phyloP scores from a whole-genome alignment of 1,284 basidiomycete genomes.

The Fomes fomentarius region DNA sequence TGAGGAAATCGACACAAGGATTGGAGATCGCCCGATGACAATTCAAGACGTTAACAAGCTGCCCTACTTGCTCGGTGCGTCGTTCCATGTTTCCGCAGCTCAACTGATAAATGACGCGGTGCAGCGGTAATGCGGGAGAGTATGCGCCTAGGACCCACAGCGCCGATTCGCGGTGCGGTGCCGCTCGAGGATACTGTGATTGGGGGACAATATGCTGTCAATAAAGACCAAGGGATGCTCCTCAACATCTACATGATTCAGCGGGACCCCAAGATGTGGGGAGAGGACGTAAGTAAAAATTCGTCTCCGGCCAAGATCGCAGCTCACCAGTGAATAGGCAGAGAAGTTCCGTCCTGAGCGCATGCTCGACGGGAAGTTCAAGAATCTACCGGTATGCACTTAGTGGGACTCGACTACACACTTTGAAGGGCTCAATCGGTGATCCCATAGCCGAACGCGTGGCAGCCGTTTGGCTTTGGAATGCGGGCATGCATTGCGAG shows the following conservation, averaged over 20 bases:
- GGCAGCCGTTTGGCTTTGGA: conserved; percentile 49
- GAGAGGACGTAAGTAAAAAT: conserved; percentile 44
- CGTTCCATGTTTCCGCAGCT: too few species aligned
- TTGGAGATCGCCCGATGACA: conserved; percentile 40
- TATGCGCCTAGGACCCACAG: conserved; percentile 47
- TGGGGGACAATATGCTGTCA: conserved; percentile 42
- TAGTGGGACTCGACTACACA: too few species aligned
- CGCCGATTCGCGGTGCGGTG: conserved; percentile 36
- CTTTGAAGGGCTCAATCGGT: too few species aligned
- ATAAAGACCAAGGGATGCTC: conserved; percentile 36
- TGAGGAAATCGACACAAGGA: conserved; percentile 47
- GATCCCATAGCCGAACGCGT: conserved; percentile 44
- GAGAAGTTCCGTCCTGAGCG: conserved; percentile 48
- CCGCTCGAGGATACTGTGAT: conserved; percentile 41
- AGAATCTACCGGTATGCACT: conserved; percentile 41
- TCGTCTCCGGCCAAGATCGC: background rate
- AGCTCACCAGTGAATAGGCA: conserved; percentile 24
- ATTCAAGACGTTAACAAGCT: conserved; percentile 45
- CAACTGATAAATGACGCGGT: too few species aligned
- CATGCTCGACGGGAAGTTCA: conserved; percentile 50
- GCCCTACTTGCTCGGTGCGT: conserved; percentile 46
- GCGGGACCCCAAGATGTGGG: conserved; percentile 49
- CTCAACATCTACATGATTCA: conserved; percentile 42
- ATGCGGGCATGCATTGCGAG: conserved; percentile 45
- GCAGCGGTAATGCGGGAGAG: conserved; percentile 50